phyloP scores from a whole-genome alignment of 176 grass and related monocot species.

The Luzula sylvatica region DNA sequence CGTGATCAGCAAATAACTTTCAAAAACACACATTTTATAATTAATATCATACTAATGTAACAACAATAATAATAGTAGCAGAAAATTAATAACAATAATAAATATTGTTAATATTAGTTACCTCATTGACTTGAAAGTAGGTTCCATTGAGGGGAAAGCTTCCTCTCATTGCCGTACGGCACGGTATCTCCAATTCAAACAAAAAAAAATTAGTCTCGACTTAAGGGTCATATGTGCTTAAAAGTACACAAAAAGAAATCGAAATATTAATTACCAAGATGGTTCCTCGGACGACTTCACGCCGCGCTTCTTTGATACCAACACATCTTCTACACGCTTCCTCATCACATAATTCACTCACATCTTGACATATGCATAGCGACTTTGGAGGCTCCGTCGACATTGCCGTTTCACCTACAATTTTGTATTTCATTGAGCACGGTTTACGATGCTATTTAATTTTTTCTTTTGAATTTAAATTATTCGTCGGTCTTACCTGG shows the following conservation, averaged over 20 bases:
- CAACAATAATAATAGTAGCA: constrained; percentile 7
- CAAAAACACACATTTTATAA: constrained; percentile 11
- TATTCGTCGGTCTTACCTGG: constrained; percentile 42
- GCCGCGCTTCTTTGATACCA: constrained; percentile 49
- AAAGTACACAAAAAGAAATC: background rate
- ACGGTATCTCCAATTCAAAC: constrained; percentile 60
- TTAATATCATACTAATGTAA: too few species aligned
- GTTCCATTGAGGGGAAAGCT: constrained; percentile 79
- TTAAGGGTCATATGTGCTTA: too few species aligned
- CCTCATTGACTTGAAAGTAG: constrained; percentile 87
- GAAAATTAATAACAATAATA: background rate
- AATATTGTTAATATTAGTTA: constrained; percentile 14
- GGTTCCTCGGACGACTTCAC: constrained; percentile 66
- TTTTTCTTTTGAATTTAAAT: constrained; percentile 4
- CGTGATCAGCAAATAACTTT: constrained; percentile 81
- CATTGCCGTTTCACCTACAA: constrained; percentile 78
- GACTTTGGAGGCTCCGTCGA: constrained; percentile 62
- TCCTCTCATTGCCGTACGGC: constrained; percentile 81
- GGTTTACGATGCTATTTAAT: too few species aligned
- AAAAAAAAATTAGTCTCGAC: constrained; percentile 27
- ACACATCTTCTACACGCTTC: constrained; percentile 52
- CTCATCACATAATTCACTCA: constrained; percentile 40
- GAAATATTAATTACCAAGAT: constrained; percentile 37
- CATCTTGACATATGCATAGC: constrained; percentile 43
- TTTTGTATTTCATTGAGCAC: constrained; percentile 15